These are phyloP conservation scores for Lachancea lanzarotensis DNA, from an alignment of 805 yeast species.

Conservation along the genomic window DNA sequence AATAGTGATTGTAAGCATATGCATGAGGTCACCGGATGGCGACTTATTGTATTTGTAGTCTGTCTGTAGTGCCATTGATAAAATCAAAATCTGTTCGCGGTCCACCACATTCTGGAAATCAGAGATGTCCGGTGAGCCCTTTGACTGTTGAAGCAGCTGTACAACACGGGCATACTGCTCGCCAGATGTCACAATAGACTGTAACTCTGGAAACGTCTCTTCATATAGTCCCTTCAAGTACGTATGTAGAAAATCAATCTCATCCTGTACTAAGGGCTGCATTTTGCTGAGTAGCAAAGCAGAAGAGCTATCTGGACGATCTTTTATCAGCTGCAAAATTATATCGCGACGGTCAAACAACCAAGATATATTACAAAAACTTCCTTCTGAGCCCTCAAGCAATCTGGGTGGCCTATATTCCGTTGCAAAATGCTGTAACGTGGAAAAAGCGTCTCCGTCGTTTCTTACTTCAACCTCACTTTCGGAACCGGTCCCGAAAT, in stretches of 20 bases:
- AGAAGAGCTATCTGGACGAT: slow-evolving; percentile 39
- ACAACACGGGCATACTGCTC: slow-evolving; percentile 54
- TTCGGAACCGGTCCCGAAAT: slow-evolving; percentile 3
- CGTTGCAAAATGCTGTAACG: neutral
- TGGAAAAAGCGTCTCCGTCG: neutral
- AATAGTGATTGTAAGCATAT: slow-evolving; percentile 35
- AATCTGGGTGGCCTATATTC: neutral
- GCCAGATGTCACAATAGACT: slow-evolving; percentile 53
- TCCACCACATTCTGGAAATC: slow-evolving; percentile 41
- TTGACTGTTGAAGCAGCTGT: slow-evolving; percentile 41
- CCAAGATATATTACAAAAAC: neutral
- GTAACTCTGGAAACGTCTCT: slow-evolving; percentile 66
- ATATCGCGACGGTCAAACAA: neutral
- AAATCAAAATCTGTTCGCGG: slow-evolving; percentile 61
- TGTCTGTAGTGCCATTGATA: slow-evolving; percentile 67
- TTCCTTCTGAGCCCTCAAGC: neutral
- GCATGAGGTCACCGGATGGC: slow-evolving; percentile 32
- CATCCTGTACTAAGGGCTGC: slow-evolving; percentile 48
- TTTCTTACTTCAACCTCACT: neutral
- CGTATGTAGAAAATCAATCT: slow-evolving; percentile 43
- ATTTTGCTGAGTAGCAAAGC: slow-evolving; percentile 48
- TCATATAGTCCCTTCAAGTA: slow-evolving; percentile 49
- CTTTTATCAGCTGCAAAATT: slow-evolving; percentile 2
- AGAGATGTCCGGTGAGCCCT: slow-evolving; percentile 27
- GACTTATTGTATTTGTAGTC: slow-evolving; percentile 29